phyloP scores from a whole-genome alignment of 306 rosid genomes.

The Rosa chinensis region DNA sequence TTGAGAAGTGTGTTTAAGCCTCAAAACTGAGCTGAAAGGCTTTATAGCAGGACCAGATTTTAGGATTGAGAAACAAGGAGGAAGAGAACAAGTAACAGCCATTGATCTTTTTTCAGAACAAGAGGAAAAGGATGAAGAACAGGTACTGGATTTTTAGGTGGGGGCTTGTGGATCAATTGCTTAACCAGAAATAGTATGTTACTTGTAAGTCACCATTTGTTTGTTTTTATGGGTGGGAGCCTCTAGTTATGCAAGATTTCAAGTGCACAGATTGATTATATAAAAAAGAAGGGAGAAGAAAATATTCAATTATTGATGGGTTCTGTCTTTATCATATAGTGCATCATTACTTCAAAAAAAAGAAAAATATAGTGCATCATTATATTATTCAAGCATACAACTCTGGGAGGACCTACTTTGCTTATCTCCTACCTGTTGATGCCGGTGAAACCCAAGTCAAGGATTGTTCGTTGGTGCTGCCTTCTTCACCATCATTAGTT shows the following conservation, averaged over 20 bases:
- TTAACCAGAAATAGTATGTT: slow-evolving; percentile 2
- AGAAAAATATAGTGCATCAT: background rate
- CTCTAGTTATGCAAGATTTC: background rate
- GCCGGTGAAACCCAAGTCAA: slow-evolving; percentile 38
- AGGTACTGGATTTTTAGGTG: background rate
- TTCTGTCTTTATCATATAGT: background rate
- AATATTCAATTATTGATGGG: background rate
- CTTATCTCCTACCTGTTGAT: slow-evolving; percentile 41
- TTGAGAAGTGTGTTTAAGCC: slow-evolving; percentile 42
- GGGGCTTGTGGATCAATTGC: background rate
- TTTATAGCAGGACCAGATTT: slow-evolving; percentile 46
- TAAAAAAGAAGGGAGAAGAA: background rate
- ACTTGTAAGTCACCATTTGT: background rate
- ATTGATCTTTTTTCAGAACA: slow-evolving; percentile 40
- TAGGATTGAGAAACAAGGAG: slow-evolving; percentile 43
- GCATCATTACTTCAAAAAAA: background rate
- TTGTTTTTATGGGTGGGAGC: background rate
- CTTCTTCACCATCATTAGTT: background rate
- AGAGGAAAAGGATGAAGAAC: slow-evolving; percentile 15
- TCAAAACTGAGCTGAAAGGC: slow-evolving; percentile 37
- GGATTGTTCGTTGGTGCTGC: slow-evolving; percentile 8
- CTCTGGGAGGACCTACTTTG: slow-evolving; percentile 22
- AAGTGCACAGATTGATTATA: background rate
- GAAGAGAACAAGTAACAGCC: slow-evolving; percentile 52
- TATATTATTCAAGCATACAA: slow-evolving; percentile 4